phyloP scores from a whole-genome alignment of 345 rosid genomes.

The Excoecaria agallocha region DNA sequence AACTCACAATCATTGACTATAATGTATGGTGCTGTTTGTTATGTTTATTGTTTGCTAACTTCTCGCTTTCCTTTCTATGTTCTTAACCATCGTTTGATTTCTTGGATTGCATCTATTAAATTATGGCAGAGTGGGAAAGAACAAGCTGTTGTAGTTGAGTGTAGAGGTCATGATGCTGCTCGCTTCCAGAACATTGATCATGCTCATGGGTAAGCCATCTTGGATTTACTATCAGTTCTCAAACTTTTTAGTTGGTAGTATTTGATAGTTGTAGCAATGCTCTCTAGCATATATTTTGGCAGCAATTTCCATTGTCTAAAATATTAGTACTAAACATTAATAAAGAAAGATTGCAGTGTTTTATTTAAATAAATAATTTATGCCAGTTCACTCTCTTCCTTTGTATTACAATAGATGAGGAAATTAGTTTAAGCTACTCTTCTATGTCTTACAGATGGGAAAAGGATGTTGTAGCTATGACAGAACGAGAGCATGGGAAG shows the following conservation, averaged over 20 bases:
- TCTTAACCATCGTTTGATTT: neutral
- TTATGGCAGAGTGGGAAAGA: constrained; percentile 64
- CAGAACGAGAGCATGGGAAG: constrained; percentile 60
- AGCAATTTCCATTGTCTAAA: neutral
- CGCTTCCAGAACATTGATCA: constrained; percentile 65
- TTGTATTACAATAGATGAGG: too few species aligned
- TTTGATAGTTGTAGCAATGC: neutral
- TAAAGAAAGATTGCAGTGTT: neutral
- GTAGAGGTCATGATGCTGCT: constrained; percentile 96
- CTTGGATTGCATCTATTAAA: neutral
- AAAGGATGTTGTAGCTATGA: constrained; percentile 65
- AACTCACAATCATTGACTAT: constrained; percentile 76
- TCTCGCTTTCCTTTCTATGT: constrained; percentile 12
- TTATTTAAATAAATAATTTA: neutral
- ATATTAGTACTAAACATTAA: neutral
- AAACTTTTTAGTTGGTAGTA: neutral
- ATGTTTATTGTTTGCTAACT: neutral
- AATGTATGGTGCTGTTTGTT: constrained; percentile 33
- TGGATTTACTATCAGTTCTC: neutral
- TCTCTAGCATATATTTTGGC: neutral
- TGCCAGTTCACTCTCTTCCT: too few species aligned
- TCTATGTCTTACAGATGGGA: constrained; percentile 56
- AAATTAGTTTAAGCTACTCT: too few species aligned
- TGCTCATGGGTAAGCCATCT: constrained; percentile 71
- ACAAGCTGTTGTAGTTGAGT: constrained; percentile 67